Percentiles rank a stretch among this genome's conserved stretches.
Evolutionary conservation across 176 grass and related monocot genomes (phyloP).

Genomic region (Zea luxurians): DNA sequence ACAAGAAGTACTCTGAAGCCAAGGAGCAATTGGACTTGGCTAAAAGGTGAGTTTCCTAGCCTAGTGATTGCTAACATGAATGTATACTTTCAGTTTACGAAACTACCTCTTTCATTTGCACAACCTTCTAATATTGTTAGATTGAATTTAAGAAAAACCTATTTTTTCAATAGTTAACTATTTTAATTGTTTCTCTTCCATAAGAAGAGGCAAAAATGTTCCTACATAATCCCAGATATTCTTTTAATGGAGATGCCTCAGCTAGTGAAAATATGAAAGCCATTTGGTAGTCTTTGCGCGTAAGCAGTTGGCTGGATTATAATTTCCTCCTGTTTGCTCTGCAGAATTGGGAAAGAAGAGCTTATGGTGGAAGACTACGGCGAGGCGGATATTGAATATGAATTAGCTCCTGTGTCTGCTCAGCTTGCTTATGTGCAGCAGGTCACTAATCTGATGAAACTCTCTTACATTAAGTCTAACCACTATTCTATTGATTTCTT

Average conservation of each 20-base stretch:
- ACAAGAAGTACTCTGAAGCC: slow-evolving; percentile 81
- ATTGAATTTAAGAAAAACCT: neutral
- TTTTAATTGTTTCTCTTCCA: neutral
- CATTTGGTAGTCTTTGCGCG: neutral
- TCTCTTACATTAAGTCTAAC: neutral
- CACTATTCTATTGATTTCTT: slow-evolving; percentile 15
- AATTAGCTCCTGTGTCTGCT: slow-evolving; percentile 79
- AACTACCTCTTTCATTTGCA: slow-evolving; percentile 1
- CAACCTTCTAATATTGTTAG: slow-evolving; percentile 1
- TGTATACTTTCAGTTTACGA: neutral
- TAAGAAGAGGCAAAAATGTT: neutral
- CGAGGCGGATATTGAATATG: slow-evolving; percentile 71
- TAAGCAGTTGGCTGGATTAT: slow-evolving; percentile 5
- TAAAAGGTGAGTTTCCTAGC: slow-evolving; percentile 56
- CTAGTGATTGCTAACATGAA: slow-evolving; percentile 22
- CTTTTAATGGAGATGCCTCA: slow-evolving; percentile 1
- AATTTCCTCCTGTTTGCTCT: slow-evolving; percentile 19
- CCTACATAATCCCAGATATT: slow-evolving; percentile 2
- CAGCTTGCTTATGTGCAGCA: slow-evolving; percentile 87
- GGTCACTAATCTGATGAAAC: slow-evolving; percentile 40
- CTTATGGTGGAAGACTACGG: slow-evolving; percentile 76
- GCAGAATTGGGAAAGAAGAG: slow-evolving; percentile 84
- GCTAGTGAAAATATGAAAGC: slow-evolving; percentile 8
- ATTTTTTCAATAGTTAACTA: neutral
- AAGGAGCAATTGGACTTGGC: slow-evolving; percentile 79